phyloP scores from a whole-genome alignment of 2,329 filamentous ascomycete species.

The Sphaerulina vaccinii region DNA sequence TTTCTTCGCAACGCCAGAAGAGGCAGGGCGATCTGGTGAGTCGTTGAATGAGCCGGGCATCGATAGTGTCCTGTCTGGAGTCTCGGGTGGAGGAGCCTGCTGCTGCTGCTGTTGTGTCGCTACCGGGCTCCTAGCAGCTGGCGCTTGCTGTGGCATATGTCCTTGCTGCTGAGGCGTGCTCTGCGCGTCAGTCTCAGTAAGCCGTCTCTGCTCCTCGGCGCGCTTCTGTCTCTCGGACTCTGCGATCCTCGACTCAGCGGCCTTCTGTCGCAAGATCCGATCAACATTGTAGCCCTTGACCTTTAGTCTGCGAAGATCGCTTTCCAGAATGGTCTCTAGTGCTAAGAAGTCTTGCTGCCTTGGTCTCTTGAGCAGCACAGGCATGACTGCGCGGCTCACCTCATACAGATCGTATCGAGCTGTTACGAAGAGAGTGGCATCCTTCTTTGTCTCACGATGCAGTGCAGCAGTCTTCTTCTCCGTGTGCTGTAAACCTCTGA shows the following conservation, averaged over 20 bases:
- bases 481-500: slow-evolving; percentile 62
- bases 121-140: slow-evolving; percentile 15
- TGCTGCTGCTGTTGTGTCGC: background rate
- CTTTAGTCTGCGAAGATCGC: slow-evolving; percentile 77
- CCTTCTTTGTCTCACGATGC: slow-evolving; percentile 53
- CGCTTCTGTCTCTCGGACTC: slow-evolving; percentile 74
- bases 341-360: slow-evolving; percentile 87
- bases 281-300: slow-evolving; percentile 95
- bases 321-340: slow-evolving; percentile 84
- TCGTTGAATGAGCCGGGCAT: slow-evolving; percentile 76
- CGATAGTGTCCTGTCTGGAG: slow-evolving; percentile 36
- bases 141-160: slow-evolving; percentile 19
- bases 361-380: slow-evolving; percentile 74
- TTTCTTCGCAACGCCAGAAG: slow-evolving; percentile 40
- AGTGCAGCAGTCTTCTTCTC: slow-evolving; percentile 76
- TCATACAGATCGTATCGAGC: slow-evolving; percentile 82
- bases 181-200: slow-evolving; percentile 37
- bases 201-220: slow-evolving; percentile 57
- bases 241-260: slow-evolving; percentile 80
- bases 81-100: slow-evolving; percentile 20
- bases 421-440: slow-evolving; percentile 73
- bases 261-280: slow-evolving; percentile 83
- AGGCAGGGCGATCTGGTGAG: slow-evolving; percentile 53
- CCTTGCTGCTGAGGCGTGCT: background rate
- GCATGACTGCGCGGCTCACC: slow-evolving; percentile 82